Percentiles rank a stretch among this genome's conserved stretches.
These are phyloP conservation scores for Castanea sativa DNA, from an alignment of 306 rosid species.

Conservation along the genomic window DNA sequence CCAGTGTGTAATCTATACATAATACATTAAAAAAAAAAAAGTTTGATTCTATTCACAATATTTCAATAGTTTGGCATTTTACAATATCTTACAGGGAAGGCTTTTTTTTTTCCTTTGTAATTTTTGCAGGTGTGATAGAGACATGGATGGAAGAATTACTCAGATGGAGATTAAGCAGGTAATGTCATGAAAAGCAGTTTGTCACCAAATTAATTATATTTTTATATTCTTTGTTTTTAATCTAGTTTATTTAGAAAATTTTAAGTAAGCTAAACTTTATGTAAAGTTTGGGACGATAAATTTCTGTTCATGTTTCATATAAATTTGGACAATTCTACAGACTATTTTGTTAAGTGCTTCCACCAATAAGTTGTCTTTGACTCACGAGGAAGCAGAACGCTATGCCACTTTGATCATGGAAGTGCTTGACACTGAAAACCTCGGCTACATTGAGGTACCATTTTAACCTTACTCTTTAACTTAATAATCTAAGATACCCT, in stretches of 20 bases:
- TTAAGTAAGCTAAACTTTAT: neutral
- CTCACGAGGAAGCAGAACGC: slow-evolving; percentile 74
- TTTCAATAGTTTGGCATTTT: too few relatives aligned
- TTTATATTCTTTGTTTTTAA: neutral
- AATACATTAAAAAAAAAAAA: neutral
- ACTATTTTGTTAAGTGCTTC: slow-evolving; percentile 55
- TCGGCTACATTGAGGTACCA: slow-evolving; percentile 71
- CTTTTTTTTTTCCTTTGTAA: neutral
- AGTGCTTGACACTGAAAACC: slow-evolving; percentile 56
- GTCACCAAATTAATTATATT: too few relatives aligned
- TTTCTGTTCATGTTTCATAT: neutral
- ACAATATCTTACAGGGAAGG: too few relatives aligned
- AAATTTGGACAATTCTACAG: slow-evolving; percentile 36
- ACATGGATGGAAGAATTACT: slow-evolving; percentile 71
- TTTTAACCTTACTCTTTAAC: neutral
- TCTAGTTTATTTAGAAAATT: neutral
- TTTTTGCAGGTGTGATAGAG: slow-evolving; percentile 63
- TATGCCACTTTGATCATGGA: slow-evolving; percentile 72
- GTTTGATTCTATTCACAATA: too few relatives aligned
- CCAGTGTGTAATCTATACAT: neutral
- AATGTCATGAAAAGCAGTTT: slow-evolving; percentile 11
- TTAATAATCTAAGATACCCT: too few relatives aligned
- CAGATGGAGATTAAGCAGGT: slow-evolving; percentile 71
- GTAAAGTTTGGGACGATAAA: neutral
- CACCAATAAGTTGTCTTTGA: slow-evolving; percentile 64